phyloP scores from a whole-genome alignment of 176 grass and related monocot species.

The Triticum dicoccoides region DNA sequence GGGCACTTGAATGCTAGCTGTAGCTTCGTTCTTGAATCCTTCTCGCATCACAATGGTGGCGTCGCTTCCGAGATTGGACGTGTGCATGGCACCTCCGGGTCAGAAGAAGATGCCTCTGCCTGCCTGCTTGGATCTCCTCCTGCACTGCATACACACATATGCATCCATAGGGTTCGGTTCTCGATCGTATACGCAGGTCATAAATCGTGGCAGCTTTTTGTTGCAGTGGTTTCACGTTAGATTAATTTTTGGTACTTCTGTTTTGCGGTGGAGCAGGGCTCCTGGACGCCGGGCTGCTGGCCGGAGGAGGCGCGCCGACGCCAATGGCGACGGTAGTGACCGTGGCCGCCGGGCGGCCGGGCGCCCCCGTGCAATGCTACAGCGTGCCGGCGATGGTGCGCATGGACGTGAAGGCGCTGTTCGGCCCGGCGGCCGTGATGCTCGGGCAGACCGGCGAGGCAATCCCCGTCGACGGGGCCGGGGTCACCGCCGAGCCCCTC shows the following conservation, averaged over 20 bases:
- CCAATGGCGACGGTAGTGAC: conserved; percentile 28
- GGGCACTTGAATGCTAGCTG: background rate
- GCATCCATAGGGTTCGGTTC: background rate
- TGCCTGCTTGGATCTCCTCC: too few species aligned
- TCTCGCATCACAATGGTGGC: conserved; percentile 17
- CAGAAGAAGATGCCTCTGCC: background rate
- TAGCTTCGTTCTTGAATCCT: background rate
- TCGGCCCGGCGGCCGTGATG: conserved; percentile 47
- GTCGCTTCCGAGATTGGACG: conserved; percentile 50
- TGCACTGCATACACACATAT: background rate
- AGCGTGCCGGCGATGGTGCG: conserved; percentile 39
- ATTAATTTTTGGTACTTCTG: background rate
- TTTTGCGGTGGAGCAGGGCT: conserved; percentile 26
- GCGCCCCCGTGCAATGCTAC: conserved; percentile 25
- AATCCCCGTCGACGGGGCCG: conserved; percentile 45
- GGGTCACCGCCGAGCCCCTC: conserved; percentile 59
- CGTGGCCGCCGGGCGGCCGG: background rate
- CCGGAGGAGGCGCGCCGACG: background rate
- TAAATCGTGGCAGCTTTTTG: background rate
- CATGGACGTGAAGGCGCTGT: conserved; percentile 35
- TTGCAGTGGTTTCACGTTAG: background rate
- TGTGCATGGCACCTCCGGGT: conserved; percentile 44
- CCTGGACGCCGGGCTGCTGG: conserved; percentile 27
- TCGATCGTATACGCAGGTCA: background rate
- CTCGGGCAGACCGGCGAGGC: conserved; percentile 35